Conservation (phyloP, 2,329 filamentous ascomycete genomes). For the Xylaria sp. region DNA sequence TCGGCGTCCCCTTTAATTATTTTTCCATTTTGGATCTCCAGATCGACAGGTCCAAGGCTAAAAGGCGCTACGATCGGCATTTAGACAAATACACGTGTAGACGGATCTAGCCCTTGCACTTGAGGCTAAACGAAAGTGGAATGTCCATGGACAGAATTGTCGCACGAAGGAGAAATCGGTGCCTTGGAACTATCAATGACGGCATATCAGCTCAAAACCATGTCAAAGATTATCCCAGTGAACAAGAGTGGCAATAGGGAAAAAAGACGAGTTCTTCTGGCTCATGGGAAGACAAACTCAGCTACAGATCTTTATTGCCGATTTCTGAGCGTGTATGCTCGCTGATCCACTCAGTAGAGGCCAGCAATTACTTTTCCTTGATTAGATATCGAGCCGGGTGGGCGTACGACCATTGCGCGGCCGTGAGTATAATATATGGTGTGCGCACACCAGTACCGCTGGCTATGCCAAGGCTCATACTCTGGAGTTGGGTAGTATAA, state of each 20-base stretch:
- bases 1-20: constrained; percentile 25
- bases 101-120: constrained; percentile 21
- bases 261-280: background rate
- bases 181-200: background rate
- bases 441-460: too few species aligned
- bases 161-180: constrained; percentile 15
- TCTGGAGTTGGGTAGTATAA: background rate
- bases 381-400: constrained; percentile 9
- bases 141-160: constrained; percentile 8
- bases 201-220: background rate
- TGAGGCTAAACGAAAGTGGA: constrained; percentile 27
- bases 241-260: background rate
- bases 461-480: background rate
- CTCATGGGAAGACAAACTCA: background rate
- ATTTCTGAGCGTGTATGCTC: too few species aligned
- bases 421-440: background rate
- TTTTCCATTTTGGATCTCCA: constrained; percentile 12
- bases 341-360: background rate
- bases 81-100: background rate
- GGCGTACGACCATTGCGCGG: constrained; percentile 3
- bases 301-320: background rate
- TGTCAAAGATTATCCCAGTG: background rate
- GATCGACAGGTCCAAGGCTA: constrained; percentile 37
- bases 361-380: background rate
- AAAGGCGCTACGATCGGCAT: constrained; percentile 35